Base-by-base conservation (phyloP, 2,329 filamentous ascomycete species). In the Trichoderma atroviride region DNA sequence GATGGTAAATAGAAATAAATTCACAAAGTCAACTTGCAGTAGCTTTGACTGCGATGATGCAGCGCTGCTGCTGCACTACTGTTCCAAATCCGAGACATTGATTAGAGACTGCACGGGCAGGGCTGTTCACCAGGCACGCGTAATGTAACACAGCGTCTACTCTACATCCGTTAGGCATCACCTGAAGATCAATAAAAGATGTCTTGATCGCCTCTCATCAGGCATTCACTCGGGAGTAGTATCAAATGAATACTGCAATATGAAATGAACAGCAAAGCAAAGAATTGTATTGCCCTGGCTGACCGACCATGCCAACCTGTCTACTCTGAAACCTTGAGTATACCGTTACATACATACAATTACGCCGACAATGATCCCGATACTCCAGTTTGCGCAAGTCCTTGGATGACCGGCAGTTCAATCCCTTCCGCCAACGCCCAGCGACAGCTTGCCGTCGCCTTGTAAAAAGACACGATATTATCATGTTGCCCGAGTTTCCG, bases 361-460 rank as follows among this genome's bases (percentile, higher is more conserved):
- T 62, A 68, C 69, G 69, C 69, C 69, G 50, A 68, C 55, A 59
- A 60, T 68, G 69, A 70, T 68, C 22, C 61, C 65, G 53, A 59
- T 72, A 73, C 71, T 71, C 72, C 71, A 53, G 50, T 53, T 60
- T 71, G 67, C 60, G 57, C 55, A 66, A 43, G 33, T 62, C 69
- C 64, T 61, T 66, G 22, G 40, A 65, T 47, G 62, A 57, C 62
- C 60, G 56, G 64, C 68, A 47, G 65, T 58, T 61, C 50, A 43
- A 59, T 37, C 70, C 47, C 56, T 58, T 72, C 65, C 68, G 69
- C 53, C 71, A 77, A 78, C 77, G 75, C 77, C 47, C 76, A 57
- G 74, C 74, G 74, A 77, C 73, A 71, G 52, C 40, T 43, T 69
- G 64, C 66, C 50, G 72, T 78, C 76, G 75, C 74, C 69, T 62